These are phyloP conservation scores for Zymoseptoria crescenta DNA, from an alignment of 2,329 filamentous ascomycete genomes.

Conservation along the genomic window DNA sequence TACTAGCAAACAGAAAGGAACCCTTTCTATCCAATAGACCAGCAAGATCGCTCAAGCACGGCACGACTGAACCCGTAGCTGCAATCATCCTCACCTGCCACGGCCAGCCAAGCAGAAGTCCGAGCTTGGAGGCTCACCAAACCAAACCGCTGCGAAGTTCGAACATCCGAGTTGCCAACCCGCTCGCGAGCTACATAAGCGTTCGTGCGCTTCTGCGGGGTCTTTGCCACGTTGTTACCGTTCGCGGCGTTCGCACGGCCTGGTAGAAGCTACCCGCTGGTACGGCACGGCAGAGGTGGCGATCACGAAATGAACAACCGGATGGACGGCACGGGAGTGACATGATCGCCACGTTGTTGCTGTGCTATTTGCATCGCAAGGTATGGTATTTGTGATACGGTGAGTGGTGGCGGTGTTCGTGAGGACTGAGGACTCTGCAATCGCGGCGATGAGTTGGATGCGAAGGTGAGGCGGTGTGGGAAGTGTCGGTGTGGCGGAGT, in stretches of 20 bases:
- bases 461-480: not conserved
- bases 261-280: not conserved
- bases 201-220: not conserved
- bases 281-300: not conserved
- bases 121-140: too few relatives aligned
- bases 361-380: not conserved
- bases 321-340: not conserved
- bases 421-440: not conserved
- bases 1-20: not conserved
- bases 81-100: too few relatives aligned
- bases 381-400: not conserved
- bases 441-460: not conserved
- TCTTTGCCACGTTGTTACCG: not conserved
- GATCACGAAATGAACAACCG: not conserved
- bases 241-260: not conserved
- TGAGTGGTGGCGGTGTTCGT: not conserved
- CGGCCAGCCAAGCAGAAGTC: too few relatives aligned
- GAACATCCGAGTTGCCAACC: not conserved
- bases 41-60: too few relatives aligned
- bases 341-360: not conserved
- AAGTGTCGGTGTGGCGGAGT: not conserved
- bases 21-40: too few relatives aligned
- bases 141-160: not conserved
- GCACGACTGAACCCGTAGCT: too few relatives aligned
- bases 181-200: not conserved